phyloP scores from a whole-genome alignment of 805 yeast genomes.

The Yamadazyma phyllophila region DNA sequence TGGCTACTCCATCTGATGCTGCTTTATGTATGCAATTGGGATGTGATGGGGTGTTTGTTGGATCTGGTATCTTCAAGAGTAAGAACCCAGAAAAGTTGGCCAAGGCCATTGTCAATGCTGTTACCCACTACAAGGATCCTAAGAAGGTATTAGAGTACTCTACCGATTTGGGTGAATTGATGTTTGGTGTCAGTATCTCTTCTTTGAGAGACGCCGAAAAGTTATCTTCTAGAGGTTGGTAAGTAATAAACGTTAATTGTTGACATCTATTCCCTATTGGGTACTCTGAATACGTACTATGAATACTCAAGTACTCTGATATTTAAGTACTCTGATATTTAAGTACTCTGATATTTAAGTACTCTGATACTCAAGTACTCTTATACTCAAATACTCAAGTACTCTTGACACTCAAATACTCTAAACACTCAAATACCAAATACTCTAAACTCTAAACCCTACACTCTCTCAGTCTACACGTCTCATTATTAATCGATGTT shows the following conservation, averaged over 20 bases:
- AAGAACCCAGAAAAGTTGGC: constrained; percentile 72
- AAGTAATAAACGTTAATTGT: constrained; percentile 7
- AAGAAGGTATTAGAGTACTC: constrained; percentile 59
- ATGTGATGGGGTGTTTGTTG: constrained; percentile 34
- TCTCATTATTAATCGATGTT: no score
- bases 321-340: no score
- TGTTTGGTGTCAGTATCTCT: constrained; percentile 68
- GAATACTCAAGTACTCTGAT: no score
- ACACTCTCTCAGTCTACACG: no score
- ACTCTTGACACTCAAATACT: no score
- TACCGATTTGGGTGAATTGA: constrained; percentile 69
- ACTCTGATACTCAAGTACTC: no score
- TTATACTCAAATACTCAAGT: no score
- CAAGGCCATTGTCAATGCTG: constrained; percentile 75
- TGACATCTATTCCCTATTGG: no score
- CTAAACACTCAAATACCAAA: no score
- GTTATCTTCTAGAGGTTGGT: constrained; percentile 55
- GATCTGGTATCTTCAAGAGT: constrained; percentile 74
- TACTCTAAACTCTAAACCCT: no score
- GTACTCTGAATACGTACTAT: no score
- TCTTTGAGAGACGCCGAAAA: constrained; percentile 46
- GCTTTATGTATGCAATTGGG: constrained; percentile 63
- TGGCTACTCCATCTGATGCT: constrained; percentile 86
- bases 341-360: no score
- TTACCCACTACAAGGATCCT: constrained; percentile 66